Percentiles rank a stretch among this genome's conserved stretches.
Conservation (phyloP, 2,329 filamentous ascomycete genomes). For the Aspergillus sclerotialis region DNA sequence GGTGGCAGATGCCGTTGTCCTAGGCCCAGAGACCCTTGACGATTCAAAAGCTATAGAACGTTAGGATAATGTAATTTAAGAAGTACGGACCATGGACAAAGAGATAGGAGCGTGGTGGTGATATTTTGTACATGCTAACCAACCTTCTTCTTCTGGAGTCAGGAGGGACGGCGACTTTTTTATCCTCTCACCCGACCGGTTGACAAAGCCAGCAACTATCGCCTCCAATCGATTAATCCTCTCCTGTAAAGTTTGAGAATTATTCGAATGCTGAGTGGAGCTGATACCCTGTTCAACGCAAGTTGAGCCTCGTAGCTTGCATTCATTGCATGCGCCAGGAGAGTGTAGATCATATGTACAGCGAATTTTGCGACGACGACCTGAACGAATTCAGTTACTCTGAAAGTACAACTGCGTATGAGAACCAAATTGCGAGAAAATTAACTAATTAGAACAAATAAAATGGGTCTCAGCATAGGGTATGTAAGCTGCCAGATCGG, state of each 20-base stretch:
- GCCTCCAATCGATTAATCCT: neutral
- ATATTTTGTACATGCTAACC: slow-evolving; percentile 7
- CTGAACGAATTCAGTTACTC: no score
- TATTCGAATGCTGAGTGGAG: slow-evolving; percentile 3
- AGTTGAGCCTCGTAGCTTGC: slow-evolving; percentile 28
- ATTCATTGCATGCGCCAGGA: slow-evolving; percentile 33
- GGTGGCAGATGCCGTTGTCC: neutral
- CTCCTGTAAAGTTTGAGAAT: neutral
- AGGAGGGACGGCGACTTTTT: neutral
- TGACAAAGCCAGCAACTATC: neutral
- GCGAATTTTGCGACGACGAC: slow-evolving; percentile 36
- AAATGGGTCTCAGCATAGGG: neutral
- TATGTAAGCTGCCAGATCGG: neutral
- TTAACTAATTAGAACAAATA: neutral
- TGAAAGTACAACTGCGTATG: no score
- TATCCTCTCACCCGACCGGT: neutral
- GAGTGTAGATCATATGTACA: slow-evolving; percentile 31
- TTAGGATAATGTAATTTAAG: slow-evolving; percentile 1
- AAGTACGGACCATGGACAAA: no score
- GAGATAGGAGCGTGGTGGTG: no score
- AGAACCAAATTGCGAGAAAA: no score
- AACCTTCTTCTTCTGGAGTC: slow-evolving; percentile 7
- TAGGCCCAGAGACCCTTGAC: neutral
- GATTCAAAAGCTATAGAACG: slow-evolving; percentile 7
- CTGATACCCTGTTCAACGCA: slow-evolving; percentile 35